Percentiles rank a stretch among this genome's conserved stretches.
phyloP scores from a whole-genome alignment of 768 basidiomycete genomes.

The Termitomyces sp. region DNA sequence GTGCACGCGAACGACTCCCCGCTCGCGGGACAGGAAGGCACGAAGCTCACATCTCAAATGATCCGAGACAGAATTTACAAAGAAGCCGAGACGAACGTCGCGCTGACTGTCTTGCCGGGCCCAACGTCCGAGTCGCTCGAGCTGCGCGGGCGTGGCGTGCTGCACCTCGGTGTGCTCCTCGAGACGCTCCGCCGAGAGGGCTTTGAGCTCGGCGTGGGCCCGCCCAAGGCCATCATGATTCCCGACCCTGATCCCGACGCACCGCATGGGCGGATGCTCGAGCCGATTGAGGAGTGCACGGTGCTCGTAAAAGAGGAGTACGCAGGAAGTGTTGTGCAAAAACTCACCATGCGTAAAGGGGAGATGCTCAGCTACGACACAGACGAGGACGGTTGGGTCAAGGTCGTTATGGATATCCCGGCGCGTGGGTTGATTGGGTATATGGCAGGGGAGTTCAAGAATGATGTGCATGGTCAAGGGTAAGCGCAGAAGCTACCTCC shows the following conservation, averaged over 20 bases:
- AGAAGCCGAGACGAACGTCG: slow-evolving; percentile 48
- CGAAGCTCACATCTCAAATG: slow-evolving; percentile 42
- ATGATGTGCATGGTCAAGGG: slow-evolving; percentile 47
- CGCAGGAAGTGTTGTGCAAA: slow-evolving; percentile 42
- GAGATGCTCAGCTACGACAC: slow-evolving; percentile 41
- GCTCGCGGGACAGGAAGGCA: slow-evolving; percentile 38
- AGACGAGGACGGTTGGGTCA: slow-evolving; percentile 41
- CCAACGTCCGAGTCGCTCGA: slow-evolving; percentile 45
- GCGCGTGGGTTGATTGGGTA: slow-evolving; percentile 44
- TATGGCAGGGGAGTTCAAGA: slow-evolving; percentile 47
- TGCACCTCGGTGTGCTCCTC: slow-evolving; percentile 45
- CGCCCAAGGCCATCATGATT: slow-evolving; percentile 46
- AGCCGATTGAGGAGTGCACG: slow-evolving; percentile 42
- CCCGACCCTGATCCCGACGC: slow-evolving; percentile 29
- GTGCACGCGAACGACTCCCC: slow-evolving; percentile 44
- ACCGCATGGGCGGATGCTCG: slow-evolving; percentile 28
- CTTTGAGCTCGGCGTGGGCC: slow-evolving; percentile 39
- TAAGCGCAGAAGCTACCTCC: slow-evolving; percentile 10
- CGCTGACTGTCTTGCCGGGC: slow-evolving; percentile 41
- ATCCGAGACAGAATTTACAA: slow-evolving; percentile 43
- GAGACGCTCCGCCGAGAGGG: slow-evolving; percentile 45
- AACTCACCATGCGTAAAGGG: slow-evolving; percentile 44
- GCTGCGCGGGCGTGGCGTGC: slow-evolving; percentile 41
- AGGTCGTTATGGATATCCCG: slow-evolving; percentile 42
- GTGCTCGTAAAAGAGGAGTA: slow-evolving; percentile 41